A percentile compares a stretch with the other conserved stretches of the same genome.
phyloP scores from a whole-genome alignment of 2,329 filamentous ascomycete genomes.

The Fusarium miscanthi region DNA sequence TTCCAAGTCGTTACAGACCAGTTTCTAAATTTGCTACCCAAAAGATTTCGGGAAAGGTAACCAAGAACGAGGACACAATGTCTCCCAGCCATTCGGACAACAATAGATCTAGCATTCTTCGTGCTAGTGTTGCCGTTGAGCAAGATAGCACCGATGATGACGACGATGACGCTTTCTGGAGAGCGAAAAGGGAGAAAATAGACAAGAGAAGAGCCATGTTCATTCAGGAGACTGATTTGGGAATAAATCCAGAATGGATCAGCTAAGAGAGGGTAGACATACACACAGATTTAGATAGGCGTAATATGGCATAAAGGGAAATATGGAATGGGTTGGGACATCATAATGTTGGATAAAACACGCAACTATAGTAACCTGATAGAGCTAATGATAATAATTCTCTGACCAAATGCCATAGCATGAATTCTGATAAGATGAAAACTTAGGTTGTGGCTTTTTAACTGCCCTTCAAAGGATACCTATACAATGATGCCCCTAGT shows the following conservation, averaged over 20 bases:
- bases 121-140: not conserved
- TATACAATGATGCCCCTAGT: too few relatives aligned
- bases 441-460: too few relatives aligned
- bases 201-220: conserved; percentile 29
- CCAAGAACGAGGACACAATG: not conserved
- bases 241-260: conserved; percentile 14
- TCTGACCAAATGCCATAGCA: too few relatives aligned
- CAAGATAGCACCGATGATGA: conserved; percentile 15
- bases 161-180: conserved; percentile 25
- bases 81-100: not conserved
- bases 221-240: conserved; percentile 12
- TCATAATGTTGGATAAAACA: not conserved
- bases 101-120: not conserved
- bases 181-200: conserved; percentile 16
- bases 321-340: not conserved
- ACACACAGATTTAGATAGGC: not conserved
- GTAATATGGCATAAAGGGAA: not conserved
- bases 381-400: not conserved
- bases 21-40: conserved; percentile 18
- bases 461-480: too few relatives aligned
- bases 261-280: not conserved
- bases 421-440: too few relatives aligned
- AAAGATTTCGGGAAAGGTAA: not conserved
- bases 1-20: conserved; percentile 31
- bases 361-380: not conserved